Evolutionary conservation across 1,139 yeast genomes (phyloP).

Genomic region (Nematodospora anomalae): DNA sequence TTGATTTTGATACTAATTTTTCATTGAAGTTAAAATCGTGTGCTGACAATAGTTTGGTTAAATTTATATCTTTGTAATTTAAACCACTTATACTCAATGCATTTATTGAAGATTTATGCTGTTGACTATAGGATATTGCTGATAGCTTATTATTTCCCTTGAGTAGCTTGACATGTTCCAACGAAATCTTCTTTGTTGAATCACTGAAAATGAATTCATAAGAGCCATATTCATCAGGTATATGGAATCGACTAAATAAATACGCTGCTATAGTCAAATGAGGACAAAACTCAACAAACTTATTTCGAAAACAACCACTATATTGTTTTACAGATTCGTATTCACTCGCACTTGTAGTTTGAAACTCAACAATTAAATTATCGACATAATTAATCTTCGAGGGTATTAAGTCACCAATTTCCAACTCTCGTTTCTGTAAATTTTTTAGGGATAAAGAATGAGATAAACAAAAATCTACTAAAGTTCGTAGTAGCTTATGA

Average conservation of each 20-base stretch:
- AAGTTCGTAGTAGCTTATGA: constrained; percentile 27
- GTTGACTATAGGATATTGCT: constrained; percentile 29
- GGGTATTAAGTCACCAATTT: constrained; percentile 23
- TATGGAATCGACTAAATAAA: constrained; percentile 31
- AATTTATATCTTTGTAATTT: constrained; percentile 22
- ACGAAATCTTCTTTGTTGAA: constrained; percentile 13
- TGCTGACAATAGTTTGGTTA: constrained; percentile 22
- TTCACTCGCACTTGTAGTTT: constrained; percentile 5
- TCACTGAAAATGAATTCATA: constrained; percentile 20
- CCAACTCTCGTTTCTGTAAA: constrained; percentile 26
- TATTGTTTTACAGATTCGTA: constrained; percentile 10
- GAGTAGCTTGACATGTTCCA: constrained; percentile 24
- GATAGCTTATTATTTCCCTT: constrained; percentile 27
- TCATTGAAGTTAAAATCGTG: constrained; percentile 16
- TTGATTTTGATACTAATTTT: constrained; percentile 15
- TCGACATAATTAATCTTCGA: constrained; percentile 15
- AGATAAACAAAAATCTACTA: constrained; percentile 29
- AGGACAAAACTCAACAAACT: constrained; percentile 31
- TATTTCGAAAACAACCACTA: constrained; percentile 29
- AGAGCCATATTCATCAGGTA: constrained; percentile 30
- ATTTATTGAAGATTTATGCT: constrained; percentile 26
- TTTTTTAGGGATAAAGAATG: constrained; percentile 24
- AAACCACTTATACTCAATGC: constrained; percentile 24
- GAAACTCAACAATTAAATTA: constrained; percentile 10
- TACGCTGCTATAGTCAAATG: constrained; percentile 31